Evolutionary conservation across 495 filamentous ascomycete species (phyloP), one percentile per base, ranked within the genome.

Genomic region (Neurospora sp.): DNA sequence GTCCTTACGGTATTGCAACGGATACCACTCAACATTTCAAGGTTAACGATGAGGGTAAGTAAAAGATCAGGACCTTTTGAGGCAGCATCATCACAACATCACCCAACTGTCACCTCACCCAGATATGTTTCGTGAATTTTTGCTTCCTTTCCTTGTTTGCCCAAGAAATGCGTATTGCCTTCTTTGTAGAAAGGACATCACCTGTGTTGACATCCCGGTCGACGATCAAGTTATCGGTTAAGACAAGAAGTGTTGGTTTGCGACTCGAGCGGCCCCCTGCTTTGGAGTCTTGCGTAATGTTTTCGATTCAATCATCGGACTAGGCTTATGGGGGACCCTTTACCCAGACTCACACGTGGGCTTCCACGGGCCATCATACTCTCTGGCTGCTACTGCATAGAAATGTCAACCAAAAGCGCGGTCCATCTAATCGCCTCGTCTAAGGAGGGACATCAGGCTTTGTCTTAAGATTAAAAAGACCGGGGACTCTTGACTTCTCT

Each of bases 231-330:
- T 66, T 34, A 66, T 66, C 28, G 48, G 15, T 66, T 69, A 71
- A 62, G 71, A 74, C 70, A 69, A 74, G 66, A 74, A 78, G 74
- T 72, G 71, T 75, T 62, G 76, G 45, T 48, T 77, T 80, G 78
- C 75, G 76, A 79, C 74, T 78, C 70, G 39, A 69, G 69, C 79
- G 80, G 80, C 78, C 80, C 70, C 77, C 76, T 82, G 79, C 79
- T 75, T 82, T 76, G 75, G n/a, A 70, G 39, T 70, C 71, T 76
- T 78, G 78, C 72, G 62, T 77, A 76, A 78, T 73, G 73, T 71
- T 77, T 77, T 81, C 79, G 77, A 78, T 81, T 81, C 69, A 73
- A 66, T 73, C 77, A 72, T 39, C 74, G 76, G 77, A 77, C 75
- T 42, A 74, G 78, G 72, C 73, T 69, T 42, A 72, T 54, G 73